These are phyloP conservation scores for Tuber umbilicatum DNA, from an alignment of 495 filamentous ascomycete genomes.

Conservation along the genomic window DNA sequence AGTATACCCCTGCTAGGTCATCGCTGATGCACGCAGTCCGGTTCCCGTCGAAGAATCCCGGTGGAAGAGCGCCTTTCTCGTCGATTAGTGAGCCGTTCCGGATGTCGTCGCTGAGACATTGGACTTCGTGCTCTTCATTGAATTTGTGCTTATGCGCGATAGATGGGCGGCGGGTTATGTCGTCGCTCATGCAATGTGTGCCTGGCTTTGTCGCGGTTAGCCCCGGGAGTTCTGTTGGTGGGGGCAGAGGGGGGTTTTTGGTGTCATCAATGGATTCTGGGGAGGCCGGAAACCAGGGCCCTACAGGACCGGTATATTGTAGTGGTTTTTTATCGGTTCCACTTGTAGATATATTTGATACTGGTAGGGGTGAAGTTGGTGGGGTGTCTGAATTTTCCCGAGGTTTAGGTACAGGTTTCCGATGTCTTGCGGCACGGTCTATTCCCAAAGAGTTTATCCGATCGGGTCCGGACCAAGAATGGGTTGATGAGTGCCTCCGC, in stretches of 20 bases:
- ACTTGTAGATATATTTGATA: not conserved
- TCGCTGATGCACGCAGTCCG: not conserved
- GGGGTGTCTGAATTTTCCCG: not conserved
- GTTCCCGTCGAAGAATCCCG: not conserved
- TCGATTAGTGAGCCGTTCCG: not conserved
- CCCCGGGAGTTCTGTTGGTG: not conserved
- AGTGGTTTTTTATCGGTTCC: not conserved
- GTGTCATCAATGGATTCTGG: not conserved
- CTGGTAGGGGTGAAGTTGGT: not conserved
- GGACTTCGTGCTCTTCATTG: not conserved
- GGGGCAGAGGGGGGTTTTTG: not conserved
- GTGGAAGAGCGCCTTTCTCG: not conserved
- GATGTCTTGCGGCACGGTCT: not conserved
- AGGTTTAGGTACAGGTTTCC: not conserved
- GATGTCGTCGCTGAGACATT: not conserved
- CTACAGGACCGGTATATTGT: not conserved
- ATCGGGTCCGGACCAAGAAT: not conserved
- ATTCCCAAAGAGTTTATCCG: not conserved
- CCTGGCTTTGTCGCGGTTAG: not conserved
- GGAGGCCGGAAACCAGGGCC: not conserved
- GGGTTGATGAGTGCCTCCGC: not conserved
- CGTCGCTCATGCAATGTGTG: not conserved
- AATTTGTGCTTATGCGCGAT: not conserved
- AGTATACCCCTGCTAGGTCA: not conserved
- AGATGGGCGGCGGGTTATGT: not conserved